Base-by-base conservation (phyloP, 805 yeast species). In the Yarrowia sp. region DNA sequence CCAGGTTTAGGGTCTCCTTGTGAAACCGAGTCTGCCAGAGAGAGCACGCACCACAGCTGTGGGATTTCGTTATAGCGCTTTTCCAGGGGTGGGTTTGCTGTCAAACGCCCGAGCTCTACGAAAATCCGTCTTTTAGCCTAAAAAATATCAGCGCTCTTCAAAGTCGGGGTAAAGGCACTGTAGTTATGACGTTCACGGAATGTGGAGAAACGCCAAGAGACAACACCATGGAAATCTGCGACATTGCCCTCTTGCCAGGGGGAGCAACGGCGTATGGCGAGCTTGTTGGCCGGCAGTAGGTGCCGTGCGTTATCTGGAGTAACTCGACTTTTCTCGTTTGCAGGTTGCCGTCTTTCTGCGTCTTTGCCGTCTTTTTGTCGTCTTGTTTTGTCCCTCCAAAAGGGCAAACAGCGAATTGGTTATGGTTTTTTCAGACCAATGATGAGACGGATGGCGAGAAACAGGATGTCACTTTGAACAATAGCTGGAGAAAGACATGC, bases 21-120 rank as follows among this genome's bases (percentile, higher is more conserved):
- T 53, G 45, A 53, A 35, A 53, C 58, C 10, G 45, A 40, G 19
- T 14, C 8, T 40, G 36, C 35, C 38, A 53, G 40, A 53, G 59
- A 53, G 45, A 53, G 59, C 45, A 36, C 58, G 58, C 58, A 53
- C 59, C 45, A 22, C 35, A 53, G 45, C 59, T 38, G 45, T 53
- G 45, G 45, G 35, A 14, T 53, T 14, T 14, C 36, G 59, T 19
- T 53, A 14, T 53, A 8, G 59, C 40, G 59, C 58, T 5, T 14
- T 7, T 9, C 5, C 45, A 53, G 45, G 59, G 59, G 56, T 16
- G 45, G 59, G 59, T 11, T 53, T 53, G 59, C 40, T 36, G 40
- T 16, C 59, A 53, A 53, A 36, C 42, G 15, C 38, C 32, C 10
- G 38, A 7, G 52, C 8, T 9, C 32, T 26, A 26, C 32, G 32